Percentiles rank a stretch among this genome's conserved stretches.
phyloP scores from a whole-genome alignment of 2,329 filamentous ascomycete genomes.

The Exutisphaerella laricina region DNA sequence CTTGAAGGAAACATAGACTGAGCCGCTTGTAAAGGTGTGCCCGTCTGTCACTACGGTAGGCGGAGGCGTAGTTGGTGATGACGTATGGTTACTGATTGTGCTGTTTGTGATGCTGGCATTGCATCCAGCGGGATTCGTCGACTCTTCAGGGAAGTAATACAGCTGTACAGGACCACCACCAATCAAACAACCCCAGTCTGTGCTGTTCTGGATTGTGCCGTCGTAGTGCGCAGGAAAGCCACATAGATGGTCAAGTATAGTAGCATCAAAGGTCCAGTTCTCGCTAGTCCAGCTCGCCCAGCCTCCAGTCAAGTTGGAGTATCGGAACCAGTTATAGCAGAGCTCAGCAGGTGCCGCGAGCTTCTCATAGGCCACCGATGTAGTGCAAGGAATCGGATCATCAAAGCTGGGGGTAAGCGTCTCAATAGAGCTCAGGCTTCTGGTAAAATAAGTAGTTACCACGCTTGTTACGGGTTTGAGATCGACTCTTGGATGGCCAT shows the following conservation, averaged over 20 bases:
- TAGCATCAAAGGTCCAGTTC: too few species aligned
- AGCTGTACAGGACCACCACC: slow-evolving; percentile 20
- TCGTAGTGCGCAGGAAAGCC: slow-evolving; percentile 12
- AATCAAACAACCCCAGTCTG: background rate
- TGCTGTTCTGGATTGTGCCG: too few species aligned
- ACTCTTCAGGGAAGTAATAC: slow-evolving; percentile 24
- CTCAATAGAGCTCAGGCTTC: slow-evolving; percentile 3
- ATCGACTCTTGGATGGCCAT: slow-evolving; percentile 22
- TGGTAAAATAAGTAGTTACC: background rate
- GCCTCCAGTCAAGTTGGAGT: too few species aligned
- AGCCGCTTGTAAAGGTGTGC: slow-evolving; percentile 19
- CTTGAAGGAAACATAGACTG: slow-evolving; percentile 23
- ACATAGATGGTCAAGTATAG: slow-evolving; percentile 11
- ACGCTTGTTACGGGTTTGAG: slow-evolving; percentile 10
- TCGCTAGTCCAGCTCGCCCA: too few species aligned
- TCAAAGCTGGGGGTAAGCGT: slow-evolving; percentile 7
- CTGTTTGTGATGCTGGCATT: too few species aligned
- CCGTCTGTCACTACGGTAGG: slow-evolving; percentile 16
- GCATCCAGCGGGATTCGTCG: slow-evolving; percentile 1
- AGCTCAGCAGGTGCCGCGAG: slow-evolving; percentile 2
- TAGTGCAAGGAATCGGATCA: slow-evolving; percentile 18
- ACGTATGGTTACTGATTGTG: background rate
- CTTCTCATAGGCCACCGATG: slow-evolving; percentile 14
- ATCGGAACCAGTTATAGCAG: too few species aligned
- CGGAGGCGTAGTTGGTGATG: slow-evolving; percentile 2